Conservation (phyloP, 192 early-diverging fungal genomes). For the Coemansia sp. region DNA sequence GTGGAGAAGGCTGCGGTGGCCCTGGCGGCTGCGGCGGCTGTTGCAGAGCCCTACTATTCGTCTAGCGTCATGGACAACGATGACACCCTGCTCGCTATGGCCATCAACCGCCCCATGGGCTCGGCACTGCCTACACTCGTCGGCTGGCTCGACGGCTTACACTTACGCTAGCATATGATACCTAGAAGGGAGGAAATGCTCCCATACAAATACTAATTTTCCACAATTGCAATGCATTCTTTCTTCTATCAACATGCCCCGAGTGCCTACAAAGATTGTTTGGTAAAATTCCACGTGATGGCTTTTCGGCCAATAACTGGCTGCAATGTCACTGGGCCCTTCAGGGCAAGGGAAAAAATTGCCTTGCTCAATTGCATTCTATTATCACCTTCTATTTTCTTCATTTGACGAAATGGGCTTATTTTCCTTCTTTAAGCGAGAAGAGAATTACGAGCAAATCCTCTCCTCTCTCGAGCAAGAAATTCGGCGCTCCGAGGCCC, state of each 20-base stretch:
- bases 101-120: conserved; percentile 20
- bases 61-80: neutral
- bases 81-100: neutral
- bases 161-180: conserved; percentile 20
- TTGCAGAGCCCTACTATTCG: conserved; percentile 1
- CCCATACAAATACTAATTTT: neutral
- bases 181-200: neutral
- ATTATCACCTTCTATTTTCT: neutral
- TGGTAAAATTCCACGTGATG: no score
- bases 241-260: no score
- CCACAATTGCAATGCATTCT: no score
- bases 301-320: neutral
- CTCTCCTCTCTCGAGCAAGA: conserved; percentile 59
- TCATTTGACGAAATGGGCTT: conserved; percentile 22
- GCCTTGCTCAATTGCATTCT: neutral
- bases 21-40: neutral
- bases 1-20: conserved; percentile 13
- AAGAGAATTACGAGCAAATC: conserved; percentile 62
- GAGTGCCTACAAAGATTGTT: no score
- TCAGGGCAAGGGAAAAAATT: neutral
- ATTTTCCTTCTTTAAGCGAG: conserved; percentile 40
- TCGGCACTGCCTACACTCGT: conserved; percentile 17
- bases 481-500: conserved; percentile 54
- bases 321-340: neutral
- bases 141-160: conserved; percentile 48